Percentiles rank a stretch among this genome's conserved stretches.
Conservation (phyloP, 768 basidiomycete species). For the Pulveroboletus sp. region DNA sequence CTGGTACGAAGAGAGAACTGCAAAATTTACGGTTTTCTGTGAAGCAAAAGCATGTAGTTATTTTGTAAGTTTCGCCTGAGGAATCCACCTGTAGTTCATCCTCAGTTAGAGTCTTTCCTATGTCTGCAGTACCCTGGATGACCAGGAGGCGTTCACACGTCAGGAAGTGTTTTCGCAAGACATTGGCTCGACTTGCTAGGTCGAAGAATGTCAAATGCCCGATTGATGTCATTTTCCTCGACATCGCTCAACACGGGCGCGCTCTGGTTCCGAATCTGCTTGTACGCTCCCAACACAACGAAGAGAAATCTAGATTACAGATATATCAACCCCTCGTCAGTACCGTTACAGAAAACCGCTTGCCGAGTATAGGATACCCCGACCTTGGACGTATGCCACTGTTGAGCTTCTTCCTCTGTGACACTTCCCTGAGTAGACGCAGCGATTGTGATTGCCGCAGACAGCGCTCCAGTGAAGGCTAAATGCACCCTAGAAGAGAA, state of each 20-base stretch:
- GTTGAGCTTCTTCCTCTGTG: constrained; percentile 1
- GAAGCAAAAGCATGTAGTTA: no score
- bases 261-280: constrained; percentile 13
- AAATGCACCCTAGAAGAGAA: neutral
- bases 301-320: neutral
- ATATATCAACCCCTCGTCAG: no score
- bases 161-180: neutral
- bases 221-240: constrained; percentile 11
- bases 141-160: neutral
- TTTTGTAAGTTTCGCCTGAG: no score
- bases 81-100: neutral
- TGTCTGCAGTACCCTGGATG: neutral
- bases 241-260: constrained; percentile 9
- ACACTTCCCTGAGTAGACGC: neutral
- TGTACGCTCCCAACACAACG: constrained; percentile 9
- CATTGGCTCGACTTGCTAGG: neutral
- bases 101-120: neutral
- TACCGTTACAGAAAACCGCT: neutral
- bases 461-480: neutral
- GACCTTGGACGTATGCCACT: constrained; percentile 12
- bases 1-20: neutral
- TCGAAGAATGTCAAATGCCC: neutral
- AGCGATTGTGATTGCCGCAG: constrained; percentile 2
- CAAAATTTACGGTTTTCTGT: neutral
- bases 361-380: constrained; percentile 7